Percentiles rank a stretch among this genome's conserved stretches.
Evolutionary conservation across 768 basidiomycete species (phyloP).

Genomic region (Polyporus arcularius): DNA sequence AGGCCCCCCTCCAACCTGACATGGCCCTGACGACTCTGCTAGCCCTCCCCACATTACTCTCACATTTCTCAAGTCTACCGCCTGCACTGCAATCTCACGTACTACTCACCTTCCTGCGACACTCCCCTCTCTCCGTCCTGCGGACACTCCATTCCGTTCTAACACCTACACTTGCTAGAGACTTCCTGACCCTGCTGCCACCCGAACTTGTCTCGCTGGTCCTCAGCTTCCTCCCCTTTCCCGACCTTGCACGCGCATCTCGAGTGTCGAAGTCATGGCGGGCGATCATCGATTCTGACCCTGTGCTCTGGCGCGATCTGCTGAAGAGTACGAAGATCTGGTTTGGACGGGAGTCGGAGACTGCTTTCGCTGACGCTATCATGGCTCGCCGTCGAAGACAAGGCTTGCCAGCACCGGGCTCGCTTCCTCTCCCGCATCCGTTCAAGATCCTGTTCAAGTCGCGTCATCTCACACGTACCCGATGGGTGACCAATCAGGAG

Average conservation of each 20-base stretch:
- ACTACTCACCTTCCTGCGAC: slow-evolving; percentile 87
- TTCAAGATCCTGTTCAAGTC: slow-evolving; percentile 95
- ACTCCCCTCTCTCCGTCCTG: slow-evolving; percentile 88
- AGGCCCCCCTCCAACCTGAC: slow-evolving; percentile 79
- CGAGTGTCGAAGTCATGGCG: slow-evolving; percentile 90
- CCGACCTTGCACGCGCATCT: slow-evolving; percentile 82
- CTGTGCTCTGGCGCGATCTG: slow-evolving; percentile 86
- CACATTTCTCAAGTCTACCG: slow-evolving; percentile 80
- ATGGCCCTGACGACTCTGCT: slow-evolving; percentile 80
- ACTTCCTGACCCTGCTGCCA: slow-evolving; percentile 91
- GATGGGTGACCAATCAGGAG: slow-evolving; percentile 74
- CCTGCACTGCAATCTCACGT: slow-evolving; percentile 88
- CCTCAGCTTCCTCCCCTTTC: slow-evolving; percentile 80
- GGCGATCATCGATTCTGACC: slow-evolving; percentile 88
- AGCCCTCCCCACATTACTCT: slow-evolving; percentile 79
- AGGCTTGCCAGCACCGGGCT: slow-evolving; percentile 39
- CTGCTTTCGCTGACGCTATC: slow-evolving; percentile 74
- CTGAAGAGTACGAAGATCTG: slow-evolving; percentile 83
- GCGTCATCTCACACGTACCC: slow-evolving; percentile 74
- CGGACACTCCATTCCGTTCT: slow-evolving; percentile 88
- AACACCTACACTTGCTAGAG: slow-evolving; percentile 87
- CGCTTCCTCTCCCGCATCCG: slow-evolving; percentile 77
- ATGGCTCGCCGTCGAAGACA: slow-evolving; percentile 56
- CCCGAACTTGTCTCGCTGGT: slow-evolving; percentile 91
- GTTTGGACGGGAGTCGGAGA: slow-evolving; percentile 86